A percentile compares a stretch with the other conserved stretches of the same genome.
phyloP scores from a whole-genome alignment of 139 green algal genomes.

The Gonium pectorale region DNA sequence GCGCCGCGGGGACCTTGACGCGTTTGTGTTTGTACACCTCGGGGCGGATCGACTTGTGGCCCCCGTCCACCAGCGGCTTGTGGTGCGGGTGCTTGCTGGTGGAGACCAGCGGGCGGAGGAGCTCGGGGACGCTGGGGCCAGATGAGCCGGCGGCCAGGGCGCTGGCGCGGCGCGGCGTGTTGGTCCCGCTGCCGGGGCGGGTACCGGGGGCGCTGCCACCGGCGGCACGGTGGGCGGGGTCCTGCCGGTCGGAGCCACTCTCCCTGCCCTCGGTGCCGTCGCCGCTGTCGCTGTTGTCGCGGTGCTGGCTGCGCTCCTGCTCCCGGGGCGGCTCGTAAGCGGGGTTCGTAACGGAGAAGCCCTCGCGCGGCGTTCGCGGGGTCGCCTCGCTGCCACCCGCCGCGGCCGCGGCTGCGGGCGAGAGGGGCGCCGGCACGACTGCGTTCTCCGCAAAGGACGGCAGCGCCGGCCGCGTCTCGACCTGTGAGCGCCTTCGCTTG shows the following conservation, averaged over 20 bases:
- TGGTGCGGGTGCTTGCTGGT: background rate
- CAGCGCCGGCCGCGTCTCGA: no score
- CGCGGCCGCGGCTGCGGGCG: no score
- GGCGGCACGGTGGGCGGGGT: background rate
- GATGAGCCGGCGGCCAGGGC: background rate
- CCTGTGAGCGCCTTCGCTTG: no score
- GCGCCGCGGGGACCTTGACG: background rate
- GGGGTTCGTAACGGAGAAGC: background rate
- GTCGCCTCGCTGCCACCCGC: no score
- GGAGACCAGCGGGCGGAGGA: background rate
- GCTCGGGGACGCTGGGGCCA: background rate
- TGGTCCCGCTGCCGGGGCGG: background rate
- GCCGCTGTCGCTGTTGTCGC: no score
- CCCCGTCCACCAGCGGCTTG: background rate
- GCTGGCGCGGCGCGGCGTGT: background rate
- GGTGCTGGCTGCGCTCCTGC: no score
- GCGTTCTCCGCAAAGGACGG: no score
- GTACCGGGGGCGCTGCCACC: background rate
- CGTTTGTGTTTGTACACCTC: background rate
- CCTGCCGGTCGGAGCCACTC: no score
- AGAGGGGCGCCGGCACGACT: no score
- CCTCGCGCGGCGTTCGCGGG: background rate
- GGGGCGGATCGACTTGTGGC: background rate
- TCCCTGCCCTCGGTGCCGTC: no score
- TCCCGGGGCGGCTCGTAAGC: slow-evolving; percentile 8